Evolutionary conservation across 2,329 filamentous ascomycete genomes (phyloP), one percentile per base, ranked within the genome.

Genomic region (Esteya vermicola): DNA sequence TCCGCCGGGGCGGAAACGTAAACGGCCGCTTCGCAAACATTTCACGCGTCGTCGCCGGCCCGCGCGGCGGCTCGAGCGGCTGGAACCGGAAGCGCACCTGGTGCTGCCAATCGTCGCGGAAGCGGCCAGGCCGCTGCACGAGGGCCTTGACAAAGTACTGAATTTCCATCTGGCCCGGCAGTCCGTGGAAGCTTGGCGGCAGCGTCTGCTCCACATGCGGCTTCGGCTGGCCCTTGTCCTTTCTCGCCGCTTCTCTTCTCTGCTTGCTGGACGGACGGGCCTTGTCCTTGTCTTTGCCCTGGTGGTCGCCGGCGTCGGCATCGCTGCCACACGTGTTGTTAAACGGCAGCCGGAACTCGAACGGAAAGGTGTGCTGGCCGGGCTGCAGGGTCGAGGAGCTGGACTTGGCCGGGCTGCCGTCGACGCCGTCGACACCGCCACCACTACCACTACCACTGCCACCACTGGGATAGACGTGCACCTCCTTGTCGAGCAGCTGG

Each of bases 111-210:
- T 95, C 95, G 60, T 94, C 86, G 54, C 89, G 89, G 59, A 93
- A 85, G 43, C 95, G 70, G 13, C 82, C 79, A 0, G 86, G 85
- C n/a, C 86, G 70, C 52, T 86, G 84, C 6, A 96, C 78, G 0
- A 91, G 96, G n/a, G 82, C 85, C 57, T 98, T 98, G 54, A 96
- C 71, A 55, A 84, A 98, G 60, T 98, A 98, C 49, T 79, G 74
- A 44, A 96, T 88, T 59, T 94, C 86, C 19, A 88, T 89, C 49
- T 91, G 86, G 4, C 85, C 85, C n/a, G 73, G 83, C 48, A 91
- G 88, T 4, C 85, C 85, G n/a, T 73, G 83, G 40, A 96, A 64
- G 5, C 86, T 93, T 0, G 91, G 91, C 6, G 91, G 91, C 10
- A 98, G 67, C 0, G 88, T 93, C 50, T 78, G 77, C 53, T 82